These are phyloP conservation scores for Porcisia hertigi DNA, from an alignment of 208 protist genomes.

Conservation along the genomic window DNA sequence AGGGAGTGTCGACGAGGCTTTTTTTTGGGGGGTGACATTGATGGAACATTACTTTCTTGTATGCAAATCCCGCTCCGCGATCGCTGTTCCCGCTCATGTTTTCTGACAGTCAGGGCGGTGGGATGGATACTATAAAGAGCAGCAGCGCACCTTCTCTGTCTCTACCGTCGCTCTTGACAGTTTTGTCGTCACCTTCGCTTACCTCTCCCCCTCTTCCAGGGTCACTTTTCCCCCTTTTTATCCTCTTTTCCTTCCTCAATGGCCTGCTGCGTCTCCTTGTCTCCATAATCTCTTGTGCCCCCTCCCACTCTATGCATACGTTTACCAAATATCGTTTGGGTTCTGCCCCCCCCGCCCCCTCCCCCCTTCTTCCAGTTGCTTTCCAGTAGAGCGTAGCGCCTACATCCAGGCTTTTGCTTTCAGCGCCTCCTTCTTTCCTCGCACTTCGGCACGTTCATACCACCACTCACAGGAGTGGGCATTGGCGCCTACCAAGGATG, in stretches of 20 bases:
- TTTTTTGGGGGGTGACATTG: not conserved
- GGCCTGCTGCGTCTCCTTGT: no score
- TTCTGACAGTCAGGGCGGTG: not conserved
- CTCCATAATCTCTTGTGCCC: no score
- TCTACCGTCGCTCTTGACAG: not conserved
- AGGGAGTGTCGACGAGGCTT: not conserved
- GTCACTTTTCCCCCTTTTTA: not conserved
- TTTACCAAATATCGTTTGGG: not conserved
- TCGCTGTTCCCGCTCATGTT: not conserved
- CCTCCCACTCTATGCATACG: not conserved
- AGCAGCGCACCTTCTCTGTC: not conserved
- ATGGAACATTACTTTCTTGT: not conserved
- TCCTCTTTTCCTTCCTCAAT: not conserved
- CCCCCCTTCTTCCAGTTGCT: not conserved
- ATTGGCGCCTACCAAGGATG: slow-evolving; percentile 28
- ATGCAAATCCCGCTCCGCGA: not conserved
- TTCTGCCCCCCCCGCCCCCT: not conserved
- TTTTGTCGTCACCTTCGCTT: not conserved
- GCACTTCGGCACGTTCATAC: not conserved
- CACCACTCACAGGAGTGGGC: not conserved
- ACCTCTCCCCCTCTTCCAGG: not conserved
- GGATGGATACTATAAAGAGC: not conserved
- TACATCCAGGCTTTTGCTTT: not conserved
- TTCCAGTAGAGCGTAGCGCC: not conserved
- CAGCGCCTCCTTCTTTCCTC: not conserved